Conservation (phyloP, 495 filamentous ascomycete species). For the Cetradonia linearis region DNA sequence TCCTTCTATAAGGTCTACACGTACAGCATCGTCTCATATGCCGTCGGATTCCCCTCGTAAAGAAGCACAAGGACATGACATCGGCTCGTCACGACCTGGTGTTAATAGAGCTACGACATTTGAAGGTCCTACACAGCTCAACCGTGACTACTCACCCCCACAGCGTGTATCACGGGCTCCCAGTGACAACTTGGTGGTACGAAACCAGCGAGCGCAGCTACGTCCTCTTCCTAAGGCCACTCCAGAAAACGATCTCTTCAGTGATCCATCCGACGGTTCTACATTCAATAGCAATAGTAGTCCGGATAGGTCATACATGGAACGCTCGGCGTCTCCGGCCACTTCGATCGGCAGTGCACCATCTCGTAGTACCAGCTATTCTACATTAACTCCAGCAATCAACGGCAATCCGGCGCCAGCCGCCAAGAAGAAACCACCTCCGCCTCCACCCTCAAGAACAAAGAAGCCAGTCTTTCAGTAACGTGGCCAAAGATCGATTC, state of each 20-base stretch:
- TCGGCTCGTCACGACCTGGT: conserved; percentile 34
- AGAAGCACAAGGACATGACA: conserved; percentile 28
- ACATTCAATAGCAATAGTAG: conserved; percentile 46
- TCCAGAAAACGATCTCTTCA: conserved; percentile 47
- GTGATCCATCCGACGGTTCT: conserved; percentile 54
- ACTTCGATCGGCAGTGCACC: conserved; percentile 51
- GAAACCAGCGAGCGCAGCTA: conserved; percentile 35
- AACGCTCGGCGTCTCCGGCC: conserved; percentile 49
- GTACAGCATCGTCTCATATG: conserved; percentile 30
- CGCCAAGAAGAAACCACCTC: conserved; percentile 59
- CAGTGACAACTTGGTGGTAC: conserved; percentile 43
- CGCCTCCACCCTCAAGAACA: conserved; percentile 67
- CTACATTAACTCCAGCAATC: conserved; percentile 33
- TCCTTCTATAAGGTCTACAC: conserved; percentile 53
- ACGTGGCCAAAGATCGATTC: not conserved
- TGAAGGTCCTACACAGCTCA: conserved; percentile 46
- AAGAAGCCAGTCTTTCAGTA: conserved; percentile 65
- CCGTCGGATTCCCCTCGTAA: conserved; percentile 30
- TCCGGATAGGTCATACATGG: conserved; percentile 45
- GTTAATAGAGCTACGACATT: conserved; percentile 42
- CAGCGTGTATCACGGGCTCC: conserved; percentile 45
- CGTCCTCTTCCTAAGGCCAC: conserved; percentile 33
- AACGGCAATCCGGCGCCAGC: conserved; percentile 29
- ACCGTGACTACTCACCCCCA: conserved; percentile 40
- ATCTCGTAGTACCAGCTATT: conserved; percentile 46